Evolutionary conservation across 2,329 filamentous ascomycete species (phyloP), one percentile per base, ranked within the genome.

Genomic region (Albifimbria verrucaria): DNA sequence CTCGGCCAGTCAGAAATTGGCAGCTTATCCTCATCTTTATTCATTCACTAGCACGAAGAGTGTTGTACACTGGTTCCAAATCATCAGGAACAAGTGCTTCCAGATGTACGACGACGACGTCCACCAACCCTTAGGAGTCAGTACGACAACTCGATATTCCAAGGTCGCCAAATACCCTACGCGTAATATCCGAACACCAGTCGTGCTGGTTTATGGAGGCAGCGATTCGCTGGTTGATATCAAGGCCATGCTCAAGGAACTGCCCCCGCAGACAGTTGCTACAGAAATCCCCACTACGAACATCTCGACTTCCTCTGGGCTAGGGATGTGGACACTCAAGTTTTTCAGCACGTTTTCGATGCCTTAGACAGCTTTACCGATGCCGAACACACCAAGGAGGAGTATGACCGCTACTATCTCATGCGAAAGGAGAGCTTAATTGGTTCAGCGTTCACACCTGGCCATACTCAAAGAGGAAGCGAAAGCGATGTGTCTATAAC

Each of bases 31-130:
- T 10, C 94, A 99, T 73, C 76, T 99, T 0, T 99, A 96, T 75
- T 97, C 92, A 1, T 97, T 93, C 69, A 97, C 93, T 0, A 96
- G 90, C 68, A 96, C 92, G 53, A 99, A 99, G 73, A 92, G 88
- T 20, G 92, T 99, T 9, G 94, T 99, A 0, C 94, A 99, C 68
- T 99, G 94, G 94, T 99, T 99, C 69, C 94, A 99, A 68, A 97
- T 99, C 67, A 99, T 99, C 63, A 88, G 94, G 59, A 97, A 93
- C 64, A 90, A 91, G 63, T 92, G 86, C 23, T 97, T 99, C 70
- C 94, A 99, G 71, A 97, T 99, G 90, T 97, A 92, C 70, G 94
- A 99, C 67, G 94, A 99, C 67, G 93, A 97, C 63, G 82, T 94
- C 1, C 89, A 92, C 53, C 87, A 87, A 24, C 88, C 88, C 0